A percentile compares a stretch with the other conserved stretches of the same genome.
Evolutionary conservation across 345 rosid genomes (phyloP).

Genomic region (Euphorbia pulcherrima): DNA sequence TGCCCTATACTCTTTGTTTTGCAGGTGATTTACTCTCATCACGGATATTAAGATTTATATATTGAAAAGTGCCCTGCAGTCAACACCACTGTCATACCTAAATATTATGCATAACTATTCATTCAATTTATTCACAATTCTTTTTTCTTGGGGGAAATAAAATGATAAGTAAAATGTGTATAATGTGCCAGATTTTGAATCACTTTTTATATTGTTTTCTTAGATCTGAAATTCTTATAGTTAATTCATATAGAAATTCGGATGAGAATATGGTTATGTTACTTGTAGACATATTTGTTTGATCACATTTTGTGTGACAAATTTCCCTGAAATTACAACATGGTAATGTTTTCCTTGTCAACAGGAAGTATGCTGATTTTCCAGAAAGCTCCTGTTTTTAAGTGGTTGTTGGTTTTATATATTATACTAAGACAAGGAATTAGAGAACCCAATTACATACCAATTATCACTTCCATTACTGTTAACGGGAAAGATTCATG

Average conservation of each 20-base stretch:
- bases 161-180: neutral
- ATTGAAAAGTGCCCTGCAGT: neutral
- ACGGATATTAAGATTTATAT: neutral
- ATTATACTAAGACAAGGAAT: neutral
- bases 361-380: neutral
- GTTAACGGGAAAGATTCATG: neutral
- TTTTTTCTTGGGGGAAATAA: neutral
- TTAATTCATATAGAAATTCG: neutral
- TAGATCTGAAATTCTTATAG: neutral
- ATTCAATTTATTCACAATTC: neutral
- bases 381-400: neutral
- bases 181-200: neutral
- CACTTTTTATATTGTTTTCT: neutral
- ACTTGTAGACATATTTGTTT: neutral
- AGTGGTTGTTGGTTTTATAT: neutral
- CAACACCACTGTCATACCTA: neutral
- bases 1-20: conserved; percentile 86
- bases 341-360: neutral
- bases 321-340: neutral
- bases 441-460: neutral
- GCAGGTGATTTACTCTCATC: conserved; percentile 54
- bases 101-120: neutral
- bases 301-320: neutral
- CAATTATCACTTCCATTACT: neutral
- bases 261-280: neutral